Evolutionary conservation across 2,329 filamentous ascomycete genomes (phyloP), one percentile per base, ranked within the genome.

Genomic region (Colletotrichum navitas): DNA sequence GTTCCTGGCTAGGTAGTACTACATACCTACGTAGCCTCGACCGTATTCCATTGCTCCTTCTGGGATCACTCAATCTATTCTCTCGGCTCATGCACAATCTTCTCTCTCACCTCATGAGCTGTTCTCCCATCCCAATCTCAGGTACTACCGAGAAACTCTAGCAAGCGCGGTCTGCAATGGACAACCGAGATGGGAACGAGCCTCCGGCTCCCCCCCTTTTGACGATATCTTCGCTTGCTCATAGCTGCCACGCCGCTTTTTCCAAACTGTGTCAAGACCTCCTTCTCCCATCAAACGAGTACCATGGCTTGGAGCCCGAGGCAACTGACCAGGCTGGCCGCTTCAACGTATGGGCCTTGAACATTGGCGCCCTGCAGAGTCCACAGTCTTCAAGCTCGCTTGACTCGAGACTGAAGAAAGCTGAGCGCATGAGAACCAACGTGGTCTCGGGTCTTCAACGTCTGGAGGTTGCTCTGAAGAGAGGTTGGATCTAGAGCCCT

Each of bases 271-370:
- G 21, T 24, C 58, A 62, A 16, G 18, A 26, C 18, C 21, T 32
- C 29, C 32, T 16, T 12, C 21, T 32, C 29, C 32, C n/a, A 1
- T 8, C 21, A 1, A 54, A 58, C 14, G 18, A 21, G 1, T 68
- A 56, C 18, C 58, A 26, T 6, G 58, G 2, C 3, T 5, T 68
- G 16, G 65, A 49, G 21, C 24, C 43, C n/a, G 6, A 52, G 3
- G 34, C 16, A n/a, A 16, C 43, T 14, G 65, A 68, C 16, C 58
- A 68, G 58, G 34, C 41, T 8, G 65, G 36, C 5, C 60, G 65
- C 18, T 62, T 62, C 56, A 68, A 41, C 7, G 39, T 68, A 47
- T 68, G 65, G 65, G 65, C 58, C 1, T 49, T 24, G 14, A 68
- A 68, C 10, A 45, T 68, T 14, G 65, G 49, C 26, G 65, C 58